Evolutionary conservation across 2,329 filamentous ascomycete species (phyloP), one percentile per base, ranked within the genome.

Genomic region (Aspergillus fructus): DNA sequence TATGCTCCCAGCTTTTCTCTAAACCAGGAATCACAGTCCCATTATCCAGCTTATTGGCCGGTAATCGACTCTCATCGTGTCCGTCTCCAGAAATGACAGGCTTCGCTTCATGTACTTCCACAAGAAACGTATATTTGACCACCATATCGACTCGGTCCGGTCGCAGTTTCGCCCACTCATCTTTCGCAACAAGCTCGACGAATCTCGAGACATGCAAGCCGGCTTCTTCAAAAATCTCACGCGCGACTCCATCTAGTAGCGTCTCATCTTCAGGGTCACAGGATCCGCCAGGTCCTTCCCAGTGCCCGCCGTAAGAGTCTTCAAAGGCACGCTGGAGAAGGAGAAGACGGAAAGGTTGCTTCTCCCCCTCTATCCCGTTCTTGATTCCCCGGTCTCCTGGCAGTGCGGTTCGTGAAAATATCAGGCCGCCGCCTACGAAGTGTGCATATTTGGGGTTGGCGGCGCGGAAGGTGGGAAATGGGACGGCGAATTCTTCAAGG

Each of bases 271-370:
- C 68, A 1, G 56, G 49, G 39, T 84, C 81, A 27, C 74, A 72
- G 12, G 75, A 76, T 3, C 82, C 82, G 6, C 82, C 81, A 3
- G 82, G 81, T 1, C 80, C 72, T 61, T 85, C 82, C 81, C 81
- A 80, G 57, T 65, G 67, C 6, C 69, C 67, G 1, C 74, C 71
- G 57, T 71, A 74, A 2, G 70, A 67, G 58, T 81, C 78, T n/a
- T 65, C 64, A 1, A 64, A 48, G 27, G 76, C 66, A 54, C 78
- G 76, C 51, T 78, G 78, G n/a, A 81, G 67, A 23, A 81, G 70
- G 11, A 81, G 74, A 52, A 78, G 66, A 27, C 67, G 69, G 13
- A 67, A 30, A 30, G 27, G 27, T 11, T 34, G 11, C 17, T 11
- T 45, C n/a, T 50, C n/a, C 43, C 39, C 45, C 2, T 19, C n/a